Evolutionary conservation across 139 green algal species (phyloP).

Genomic region (Chlorella sp.): DNA sequence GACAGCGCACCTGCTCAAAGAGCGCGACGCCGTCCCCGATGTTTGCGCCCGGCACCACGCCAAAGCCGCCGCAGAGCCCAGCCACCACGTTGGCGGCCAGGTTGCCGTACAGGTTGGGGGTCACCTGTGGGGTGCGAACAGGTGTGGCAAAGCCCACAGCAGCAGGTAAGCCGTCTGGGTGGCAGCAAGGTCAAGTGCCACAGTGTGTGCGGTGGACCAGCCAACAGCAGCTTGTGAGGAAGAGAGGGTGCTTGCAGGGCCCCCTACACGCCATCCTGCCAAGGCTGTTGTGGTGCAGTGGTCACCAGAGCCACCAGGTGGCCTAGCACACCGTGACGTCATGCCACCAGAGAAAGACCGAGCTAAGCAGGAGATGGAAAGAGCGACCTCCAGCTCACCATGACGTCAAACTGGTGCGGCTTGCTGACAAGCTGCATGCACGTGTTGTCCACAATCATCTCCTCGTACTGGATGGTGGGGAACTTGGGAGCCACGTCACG

Average conservation of each 20-base stretch:
- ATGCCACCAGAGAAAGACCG: too few species aligned
- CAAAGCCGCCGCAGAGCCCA: constrained; percentile 47
- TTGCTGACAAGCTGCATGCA: constrained; percentile 78
- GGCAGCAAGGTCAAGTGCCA: too few species aligned
- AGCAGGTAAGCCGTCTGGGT: too few species aligned
- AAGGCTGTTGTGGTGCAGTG: too few species aligned
- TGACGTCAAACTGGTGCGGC: constrained; percentile 86
- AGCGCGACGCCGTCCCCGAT: constrained; percentile 54
- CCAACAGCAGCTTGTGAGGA: too few species aligned
- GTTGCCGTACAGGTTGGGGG: constrained; percentile 87
- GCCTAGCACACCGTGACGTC: too few species aligned
- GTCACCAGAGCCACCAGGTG: too few species aligned
- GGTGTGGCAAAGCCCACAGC: too few species aligned
- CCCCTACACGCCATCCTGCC: too few species aligned
- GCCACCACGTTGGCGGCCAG: constrained; percentile 88
- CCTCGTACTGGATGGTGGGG: constrained; percentile 66
- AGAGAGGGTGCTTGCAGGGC: too few species aligned
- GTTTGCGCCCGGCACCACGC: constrained; percentile 77
- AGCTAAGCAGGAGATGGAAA: too few species aligned
- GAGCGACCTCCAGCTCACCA: constrained; percentile 70
- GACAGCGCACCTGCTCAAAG: constrained; percentile 42
- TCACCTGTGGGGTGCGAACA: constrained; percentile 21
- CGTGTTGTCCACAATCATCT: constrained; percentile 96
- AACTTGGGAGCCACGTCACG: constrained; percentile 32
- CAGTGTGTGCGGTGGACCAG: too few species aligned